These are phyloP conservation scores for Peronospora tabacina DNA, from an alignment of 352 stramenopile genomes.

Conservation along the genomic window DNA sequence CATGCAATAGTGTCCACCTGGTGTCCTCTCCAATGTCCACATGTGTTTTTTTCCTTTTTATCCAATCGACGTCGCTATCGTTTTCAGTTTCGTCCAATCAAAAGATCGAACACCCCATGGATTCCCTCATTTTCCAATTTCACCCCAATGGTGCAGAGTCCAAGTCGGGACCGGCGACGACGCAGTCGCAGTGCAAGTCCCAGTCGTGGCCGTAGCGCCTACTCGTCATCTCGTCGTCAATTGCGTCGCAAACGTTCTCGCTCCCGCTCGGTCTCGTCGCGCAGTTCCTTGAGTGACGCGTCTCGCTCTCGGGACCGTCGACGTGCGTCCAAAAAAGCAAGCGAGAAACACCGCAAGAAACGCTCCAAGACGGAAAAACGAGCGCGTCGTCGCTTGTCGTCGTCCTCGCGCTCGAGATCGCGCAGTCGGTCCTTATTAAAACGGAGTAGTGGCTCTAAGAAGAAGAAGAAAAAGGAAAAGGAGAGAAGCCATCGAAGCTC, in stretches of 20 bases:
- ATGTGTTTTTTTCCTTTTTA: constrained; percentile 2
- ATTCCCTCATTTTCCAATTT: constrained; percentile 12
- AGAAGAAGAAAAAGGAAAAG: constrained; percentile 4
- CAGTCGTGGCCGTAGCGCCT: constrained; percentile 8
- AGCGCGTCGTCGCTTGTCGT: constrained; percentile 15
- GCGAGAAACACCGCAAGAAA: constrained; percentile 28
- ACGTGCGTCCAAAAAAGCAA: constrained; percentile 22
- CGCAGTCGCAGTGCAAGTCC: constrained; percentile 29
- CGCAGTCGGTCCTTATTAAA: constrained; percentile 27
- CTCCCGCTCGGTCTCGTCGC: constrained; percentile 28
- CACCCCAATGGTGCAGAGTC: constrained; percentile 21
- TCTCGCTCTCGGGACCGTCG: constrained; percentile 30
- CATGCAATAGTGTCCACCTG: constrained; percentile 10
- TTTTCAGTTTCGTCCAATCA: background rate
- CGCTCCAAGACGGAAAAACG: constrained; percentile 20
- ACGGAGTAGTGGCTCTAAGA: constrained; percentile 22
- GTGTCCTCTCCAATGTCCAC: constrained; percentile 15
- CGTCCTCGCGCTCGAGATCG: constrained; percentile 23
- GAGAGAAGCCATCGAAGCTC: constrained; percentile 3
- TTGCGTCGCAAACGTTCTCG: constrained; percentile 24
- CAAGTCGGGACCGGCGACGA: constrained; percentile 28
- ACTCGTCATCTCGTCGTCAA: constrained; percentile 21
- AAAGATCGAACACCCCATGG: background rate
- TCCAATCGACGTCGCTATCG: constrained; percentile 7
- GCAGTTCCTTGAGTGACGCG: constrained; percentile 13